phyloP scores from a whole-genome alignment of 2,329 filamentous ascomycete species.

The Penicillium paneum region DNA sequence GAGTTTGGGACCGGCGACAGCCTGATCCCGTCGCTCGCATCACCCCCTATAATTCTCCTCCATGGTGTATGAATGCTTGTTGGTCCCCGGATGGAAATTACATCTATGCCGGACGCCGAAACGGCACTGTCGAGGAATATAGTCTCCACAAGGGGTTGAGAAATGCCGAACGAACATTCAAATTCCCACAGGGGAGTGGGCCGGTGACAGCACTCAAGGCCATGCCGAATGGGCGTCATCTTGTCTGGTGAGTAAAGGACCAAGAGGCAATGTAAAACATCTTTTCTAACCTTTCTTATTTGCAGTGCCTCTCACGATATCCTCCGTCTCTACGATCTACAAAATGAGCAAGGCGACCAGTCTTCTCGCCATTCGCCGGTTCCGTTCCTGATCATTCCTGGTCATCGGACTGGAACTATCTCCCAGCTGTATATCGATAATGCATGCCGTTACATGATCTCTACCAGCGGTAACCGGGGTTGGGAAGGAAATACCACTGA shows the following conservation, averaged over 20 bases:
- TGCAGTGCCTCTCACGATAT: constrained; percentile 85
- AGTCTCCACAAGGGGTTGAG: constrained; percentile 76
- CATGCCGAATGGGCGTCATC: constrained; percentile 89
- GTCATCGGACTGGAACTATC: constrained; percentile 83
- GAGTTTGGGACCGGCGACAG: constrained; percentile 58
- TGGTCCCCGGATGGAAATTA: constrained; percentile 95
- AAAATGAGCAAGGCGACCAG: constrained; percentile 62
- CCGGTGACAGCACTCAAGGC: constrained; percentile 81
- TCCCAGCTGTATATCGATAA: constrained; percentile 83
- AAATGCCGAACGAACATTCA: constrained; percentile 73
- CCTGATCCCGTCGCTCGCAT: constrained; percentile 76
- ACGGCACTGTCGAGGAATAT: constrained; percentile 92
- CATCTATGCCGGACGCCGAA: constrained; percentile 87
- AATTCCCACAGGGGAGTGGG: constrained; percentile 84
- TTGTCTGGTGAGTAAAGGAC: constrained; percentile 67
- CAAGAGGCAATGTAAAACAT: background rate
- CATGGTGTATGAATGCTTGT: constrained; percentile 96
- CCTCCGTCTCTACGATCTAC: constrained; percentile 84
- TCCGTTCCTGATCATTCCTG: constrained; percentile 94
- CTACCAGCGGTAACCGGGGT: constrained; percentile 83
- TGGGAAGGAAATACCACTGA: constrained; percentile 93
- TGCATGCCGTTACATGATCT: constrained; percentile 85
- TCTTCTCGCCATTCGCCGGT: constrained; percentile 71
- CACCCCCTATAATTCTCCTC: constrained; percentile 70
- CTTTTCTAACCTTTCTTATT: constrained; percentile 4